These are phyloP conservation scores for Pythium monospermum DNA, from an alignment of 352 stramenopile genomes.

Conservation along the genomic window DNA sequence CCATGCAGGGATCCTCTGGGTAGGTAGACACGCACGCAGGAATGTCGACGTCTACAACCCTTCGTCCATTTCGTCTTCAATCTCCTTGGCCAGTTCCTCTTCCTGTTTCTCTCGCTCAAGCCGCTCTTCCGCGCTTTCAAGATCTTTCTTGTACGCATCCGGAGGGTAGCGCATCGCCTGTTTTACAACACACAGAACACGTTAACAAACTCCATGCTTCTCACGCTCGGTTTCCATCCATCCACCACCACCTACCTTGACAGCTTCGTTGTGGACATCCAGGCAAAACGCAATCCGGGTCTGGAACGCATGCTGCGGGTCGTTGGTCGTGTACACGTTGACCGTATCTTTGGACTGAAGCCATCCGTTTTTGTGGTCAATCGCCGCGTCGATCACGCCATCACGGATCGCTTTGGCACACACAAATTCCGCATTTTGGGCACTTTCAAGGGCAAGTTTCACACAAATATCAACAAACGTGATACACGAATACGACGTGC, in stretches of 20 bases:
- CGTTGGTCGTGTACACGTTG: constrained; percentile 90
- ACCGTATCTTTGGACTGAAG: constrained; percentile 88
- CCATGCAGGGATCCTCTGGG: too few relatives aligned
- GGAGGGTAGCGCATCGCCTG: constrained; percentile 96
- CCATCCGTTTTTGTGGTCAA: constrained; percentile 95
- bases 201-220: neutral
- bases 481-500: constrained; percentile 93
- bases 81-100: constrained; percentile 95
- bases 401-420: constrained; percentile 98
- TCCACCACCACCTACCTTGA: constrained; percentile 64
- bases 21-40: neutral
- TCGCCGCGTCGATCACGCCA: constrained; percentile 97
- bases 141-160: constrained; percentile 97
- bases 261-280: constrained; percentile 98
- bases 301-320: constrained; percentile 95
- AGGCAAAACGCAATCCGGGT: constrained; percentile 97
- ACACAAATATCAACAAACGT: constrained; percentile 90
- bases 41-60: constrained; percentile 37
- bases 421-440: constrained; percentile 95
- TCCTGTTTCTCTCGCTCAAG: constrained; percentile 91
- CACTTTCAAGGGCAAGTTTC: constrained; percentile 91
- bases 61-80: constrained; percentile 97
- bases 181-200: constrained; percentile 15
- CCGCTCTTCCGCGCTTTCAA: constrained; percentile 89
- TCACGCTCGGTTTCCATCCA: neutral